Conservation (phyloP, 2,329 filamentous ascomycete species). For the Thermochaetoides dissita region DNA sequence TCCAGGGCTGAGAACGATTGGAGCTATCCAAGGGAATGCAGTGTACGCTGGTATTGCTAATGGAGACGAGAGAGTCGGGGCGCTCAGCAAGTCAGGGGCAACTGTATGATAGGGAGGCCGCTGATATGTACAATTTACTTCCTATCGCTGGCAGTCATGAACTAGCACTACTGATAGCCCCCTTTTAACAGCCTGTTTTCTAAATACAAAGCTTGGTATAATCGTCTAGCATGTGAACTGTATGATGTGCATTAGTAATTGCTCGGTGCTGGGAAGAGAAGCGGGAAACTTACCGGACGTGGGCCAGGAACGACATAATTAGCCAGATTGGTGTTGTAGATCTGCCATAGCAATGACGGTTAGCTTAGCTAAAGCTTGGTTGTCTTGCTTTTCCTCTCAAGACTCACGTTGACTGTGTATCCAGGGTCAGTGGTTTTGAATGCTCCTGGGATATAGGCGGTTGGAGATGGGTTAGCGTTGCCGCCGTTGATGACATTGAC, state of each 20-base stretch:
- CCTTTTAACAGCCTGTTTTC: no score
- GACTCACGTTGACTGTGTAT: slow-evolving; percentile 29
- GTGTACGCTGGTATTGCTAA: no score
- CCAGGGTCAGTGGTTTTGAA: slow-evolving; percentile 30
- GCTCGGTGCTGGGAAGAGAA: no score
- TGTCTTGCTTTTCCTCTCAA: not conserved
- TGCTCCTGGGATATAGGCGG: slow-evolving; percentile 26
- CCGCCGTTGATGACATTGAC: slow-evolving; percentile 30
- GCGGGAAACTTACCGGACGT: slow-evolving; percentile 3
- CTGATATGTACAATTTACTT: not conserved
- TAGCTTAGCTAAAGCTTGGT: not conserved
- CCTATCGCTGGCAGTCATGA: no score
- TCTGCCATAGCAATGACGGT: not conserved
- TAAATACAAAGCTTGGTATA: not conserved
- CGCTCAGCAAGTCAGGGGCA: no score
- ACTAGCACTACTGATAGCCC: no score
- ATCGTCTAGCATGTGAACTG: no score
- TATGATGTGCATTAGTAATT: no score
- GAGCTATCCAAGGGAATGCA: not conserved
- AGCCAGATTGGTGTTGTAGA: slow-evolving; percentile 5
- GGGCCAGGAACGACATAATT: slow-evolving; percentile 9
- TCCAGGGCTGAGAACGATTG: slow-evolving; percentile 16
- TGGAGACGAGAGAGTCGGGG: no score
- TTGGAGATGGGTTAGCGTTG: slow-evolving; percentile 19
- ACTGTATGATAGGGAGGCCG: not conserved